These are phyloP conservation scores for Artomyces pyxidatus DNA, from an alignment of 768 basidiomycete species.

Conservation along the genomic window DNA sequence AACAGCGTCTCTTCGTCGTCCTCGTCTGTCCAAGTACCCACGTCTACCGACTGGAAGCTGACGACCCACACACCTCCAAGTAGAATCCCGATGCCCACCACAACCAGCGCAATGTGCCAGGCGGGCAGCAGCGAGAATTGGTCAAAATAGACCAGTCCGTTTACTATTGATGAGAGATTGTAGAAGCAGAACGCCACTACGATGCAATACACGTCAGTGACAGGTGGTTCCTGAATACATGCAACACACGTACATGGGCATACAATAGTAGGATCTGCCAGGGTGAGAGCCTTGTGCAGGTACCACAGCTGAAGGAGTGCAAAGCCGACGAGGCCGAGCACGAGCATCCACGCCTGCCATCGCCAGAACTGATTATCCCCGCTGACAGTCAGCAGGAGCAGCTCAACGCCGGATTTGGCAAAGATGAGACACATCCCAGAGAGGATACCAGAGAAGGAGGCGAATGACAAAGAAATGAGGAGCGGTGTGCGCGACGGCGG, in stretches of 20 bases:
- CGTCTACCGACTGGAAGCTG: slow-evolving; percentile 57
- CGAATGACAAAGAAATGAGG: slow-evolving; percentile 74
- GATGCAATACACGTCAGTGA: slow-evolving; percentile 6
- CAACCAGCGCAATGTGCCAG: slow-evolving; percentile 67
- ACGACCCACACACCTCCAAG: slow-evolving; percentile 89
- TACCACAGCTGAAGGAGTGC: slow-evolving; percentile 83
- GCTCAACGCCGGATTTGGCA: slow-evolving; percentile 89
- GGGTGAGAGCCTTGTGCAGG: slow-evolving; percentile 66
- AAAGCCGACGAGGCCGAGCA: slow-evolving; percentile 62
- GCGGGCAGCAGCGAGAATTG: slow-evolving; percentile 68
- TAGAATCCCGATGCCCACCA: slow-evolving; percentile 67
- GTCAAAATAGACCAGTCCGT: slow-evolving; percentile 84
- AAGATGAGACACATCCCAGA: slow-evolving; percentile 91
- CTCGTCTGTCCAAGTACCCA: slow-evolving; percentile 35
- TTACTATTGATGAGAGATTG: slow-evolving; percentile 86
- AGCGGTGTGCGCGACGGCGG: slow-evolving; percentile 41
- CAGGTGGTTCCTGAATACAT: neutral
- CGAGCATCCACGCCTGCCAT: slow-evolving; percentile 79
- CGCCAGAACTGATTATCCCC: slow-evolving; percentile 78
- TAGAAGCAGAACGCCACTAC: slow-evolving; percentile 91
- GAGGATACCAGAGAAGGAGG: slow-evolving; percentile 80
- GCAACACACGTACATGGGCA: slow-evolving; percentile 60
- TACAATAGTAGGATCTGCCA: slow-evolving; percentile 80
- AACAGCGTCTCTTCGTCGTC: slow-evolving; percentile 18
- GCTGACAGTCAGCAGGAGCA: slow-evolving; percentile 68